These are phyloP conservation scores for Penicillium paxilli DNA, from an alignment of 495 filamentous ascomycete genomes.

Conservation along the genomic window DNA sequence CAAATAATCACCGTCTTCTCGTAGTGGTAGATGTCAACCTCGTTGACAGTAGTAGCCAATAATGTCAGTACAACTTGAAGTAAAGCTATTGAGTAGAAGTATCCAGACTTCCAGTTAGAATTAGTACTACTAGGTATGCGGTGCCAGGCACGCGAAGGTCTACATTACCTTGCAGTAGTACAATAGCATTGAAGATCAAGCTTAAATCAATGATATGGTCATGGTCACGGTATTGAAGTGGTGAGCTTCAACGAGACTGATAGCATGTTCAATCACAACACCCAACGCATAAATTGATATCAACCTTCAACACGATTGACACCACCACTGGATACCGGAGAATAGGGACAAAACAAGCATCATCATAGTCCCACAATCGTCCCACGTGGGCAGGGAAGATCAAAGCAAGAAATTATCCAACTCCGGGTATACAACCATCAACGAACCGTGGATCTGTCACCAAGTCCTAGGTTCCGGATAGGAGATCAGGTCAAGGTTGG, in stretches of 20 bases:
- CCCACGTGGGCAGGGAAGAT: background rate
- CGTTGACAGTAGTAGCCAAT: background rate
- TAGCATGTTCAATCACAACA: too few relatives aligned
- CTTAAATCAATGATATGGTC: too few relatives aligned
- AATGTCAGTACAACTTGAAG: background rate
- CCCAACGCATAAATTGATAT: background rate
- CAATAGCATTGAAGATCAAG: too few relatives aligned
- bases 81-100: background rate
- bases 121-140: too few relatives aligned
- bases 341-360: background rate
- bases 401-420: background rate
- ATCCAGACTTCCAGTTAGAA: too few relatives aligned
- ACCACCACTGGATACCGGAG: background rate
- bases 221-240: too few relatives aligned
- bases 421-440: background rate
- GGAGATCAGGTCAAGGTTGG: constrained; percentile 16
- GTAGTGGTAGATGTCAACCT: background rate
- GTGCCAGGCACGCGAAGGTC: too few relatives aligned
- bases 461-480: background rate
- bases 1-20: background rate
- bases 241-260: too few relatives aligned
- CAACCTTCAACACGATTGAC: background rate
- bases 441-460: background rate
- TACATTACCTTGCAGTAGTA: too few relatives aligned
- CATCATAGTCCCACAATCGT: background rate